A percentile compares a stretch with the other conserved stretches of the same genome.
Evolutionary conservation across 495 filamentous ascomycete species (phyloP).

Genomic region (Talaromyces wortmannii): DNA sequence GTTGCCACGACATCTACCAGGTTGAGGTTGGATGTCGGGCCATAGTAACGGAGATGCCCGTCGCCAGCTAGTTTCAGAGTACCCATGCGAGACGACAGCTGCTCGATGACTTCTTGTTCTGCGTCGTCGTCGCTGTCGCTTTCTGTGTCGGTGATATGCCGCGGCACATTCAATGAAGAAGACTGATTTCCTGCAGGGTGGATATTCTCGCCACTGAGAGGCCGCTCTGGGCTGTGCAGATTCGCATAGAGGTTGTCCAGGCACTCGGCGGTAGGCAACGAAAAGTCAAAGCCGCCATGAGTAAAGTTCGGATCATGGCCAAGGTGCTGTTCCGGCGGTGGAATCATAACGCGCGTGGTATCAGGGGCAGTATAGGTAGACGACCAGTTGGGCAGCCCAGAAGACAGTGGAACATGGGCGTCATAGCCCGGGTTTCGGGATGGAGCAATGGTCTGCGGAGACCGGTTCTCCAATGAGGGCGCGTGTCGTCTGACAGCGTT

Average conservation of each 20-base stretch:
- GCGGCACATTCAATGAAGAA: not conserved
- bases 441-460: not conserved
- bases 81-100: constrained; percentile 39
- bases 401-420: not conserved
- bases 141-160: constrained; percentile 8
- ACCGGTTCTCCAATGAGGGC: not conserved
- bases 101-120: constrained; percentile 38
- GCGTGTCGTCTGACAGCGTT: constrained; percentile 10
- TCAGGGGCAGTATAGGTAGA: not conserved
- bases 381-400: not conserved
- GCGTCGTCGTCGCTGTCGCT: constrained; percentile 36
- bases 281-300: constrained; percentile 30
- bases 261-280: constrained; percentile 36
- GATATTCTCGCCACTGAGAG: not conserved
- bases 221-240: not conserved
- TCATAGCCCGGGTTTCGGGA: not conserved
- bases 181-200: constrained; percentile 9
- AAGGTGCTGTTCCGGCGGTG: not conserved
- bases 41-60: constrained; percentile 42
- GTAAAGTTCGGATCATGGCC: constrained; percentile 14
- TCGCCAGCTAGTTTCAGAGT: constrained; percentile 41
- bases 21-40: constrained; percentile 42
- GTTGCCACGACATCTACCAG: constrained; percentile 37
- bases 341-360: not conserved
- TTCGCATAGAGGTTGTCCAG: constrained; percentile 33